Evolutionary conservation across 163 green algal species (phyloP).

Genomic region (Prototheca wickerhamii): DNA sequence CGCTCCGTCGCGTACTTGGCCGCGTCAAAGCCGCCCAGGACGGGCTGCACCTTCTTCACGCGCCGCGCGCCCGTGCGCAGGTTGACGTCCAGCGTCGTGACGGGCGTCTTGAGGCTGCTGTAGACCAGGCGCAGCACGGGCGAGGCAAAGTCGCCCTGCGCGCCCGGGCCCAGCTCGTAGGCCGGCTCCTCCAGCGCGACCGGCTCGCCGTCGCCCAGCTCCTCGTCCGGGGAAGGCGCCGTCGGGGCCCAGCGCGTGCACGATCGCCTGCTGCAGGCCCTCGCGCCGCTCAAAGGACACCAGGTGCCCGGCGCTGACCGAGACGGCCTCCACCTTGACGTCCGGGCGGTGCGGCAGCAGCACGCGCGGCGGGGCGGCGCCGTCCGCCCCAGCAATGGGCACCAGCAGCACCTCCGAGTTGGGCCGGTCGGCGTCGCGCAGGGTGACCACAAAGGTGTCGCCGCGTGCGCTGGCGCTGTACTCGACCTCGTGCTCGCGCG

Average conservation of each 20-base stretch:
- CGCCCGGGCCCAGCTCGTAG: conserved; percentile 49
- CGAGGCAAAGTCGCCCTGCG: conserved; percentile 42
- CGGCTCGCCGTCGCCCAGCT: conserved; percentile 29
- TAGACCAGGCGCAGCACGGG: conserved; percentile 63
- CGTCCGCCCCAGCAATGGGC: conserved; percentile 29
- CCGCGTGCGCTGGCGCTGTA: conserved; percentile 50
- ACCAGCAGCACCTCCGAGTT: conserved; percentile 68
- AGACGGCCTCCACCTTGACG: conserved; percentile 65
- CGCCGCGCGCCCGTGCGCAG: conserved; percentile 47
- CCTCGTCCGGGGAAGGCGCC: background rate
- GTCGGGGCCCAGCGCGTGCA: conserved; percentile 10
- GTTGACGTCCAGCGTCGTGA: conserved; percentile 68
- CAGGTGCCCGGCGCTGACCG: conserved; percentile 17
- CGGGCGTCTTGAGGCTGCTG: conserved; percentile 59
- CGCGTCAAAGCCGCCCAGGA: conserved; percentile 70
- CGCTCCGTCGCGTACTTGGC: conserved; percentile 65
- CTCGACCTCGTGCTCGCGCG: conserved; percentile 53
- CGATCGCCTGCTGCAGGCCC: conserved; percentile 37
- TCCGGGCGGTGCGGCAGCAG: conserved; percentile 63
- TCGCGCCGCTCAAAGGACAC: conserved; percentile 44
- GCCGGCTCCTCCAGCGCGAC: conserved; percentile 65
- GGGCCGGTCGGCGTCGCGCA: conserved; percentile 35
- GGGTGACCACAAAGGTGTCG: conserved; percentile 45
- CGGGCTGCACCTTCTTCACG: conserved; percentile 66
- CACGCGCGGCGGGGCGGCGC: conserved; percentile 36